Base-by-base conservation (phyloP, 352 stramenopile species). In the Pythium chondricola region DNA sequence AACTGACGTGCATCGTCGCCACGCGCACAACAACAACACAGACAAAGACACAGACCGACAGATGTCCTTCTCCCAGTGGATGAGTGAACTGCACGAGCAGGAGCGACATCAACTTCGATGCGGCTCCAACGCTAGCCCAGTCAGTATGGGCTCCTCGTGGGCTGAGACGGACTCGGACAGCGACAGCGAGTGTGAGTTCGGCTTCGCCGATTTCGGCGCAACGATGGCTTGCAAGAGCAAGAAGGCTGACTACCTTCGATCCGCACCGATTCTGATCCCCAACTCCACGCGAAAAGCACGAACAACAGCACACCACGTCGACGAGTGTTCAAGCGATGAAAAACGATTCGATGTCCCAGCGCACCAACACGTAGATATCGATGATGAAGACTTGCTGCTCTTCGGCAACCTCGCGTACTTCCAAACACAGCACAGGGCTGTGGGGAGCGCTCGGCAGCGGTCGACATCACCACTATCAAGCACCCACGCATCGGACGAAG, bases 321-420 rank as follows among this genome's bases (percentile, higher is more conserved):
- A 54, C 4, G 58, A 67, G 26, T 36, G 44, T 7, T 21, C 39
- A 26, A 38, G 43, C n/a, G 17, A 32, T 4, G 22, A 45, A 17
- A 7, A 26, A 41, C 7, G 18, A 17, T 31, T 29, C 4, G 38
- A 33, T 9, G 22, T 30, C 21, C 29, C 47, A 30, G 38, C 25
- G 20, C 25, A 36, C 7, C 24, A 48, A 16, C 39, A 37, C 25
- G 40, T 61, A 27, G 72, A 76, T 20, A 55, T 72, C 18, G 70
- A 88, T 44, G 72, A 88, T 48, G 75, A 85, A 26, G 71, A 88
- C 33, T 61, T 69, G 18, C 59, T 69, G 48, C 59, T 85, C 53
- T 88, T 81, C 48, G 67, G 69, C 37, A 87, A 87, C 56, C 59
- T 85, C 29, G 75, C 70, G 17, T 85, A 81, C 63, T 76, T 87